These are phyloP conservation scores for Boehmeria nivea DNA, from an alignment of 306 rosid genomes.

Conservation along the genomic window DNA sequence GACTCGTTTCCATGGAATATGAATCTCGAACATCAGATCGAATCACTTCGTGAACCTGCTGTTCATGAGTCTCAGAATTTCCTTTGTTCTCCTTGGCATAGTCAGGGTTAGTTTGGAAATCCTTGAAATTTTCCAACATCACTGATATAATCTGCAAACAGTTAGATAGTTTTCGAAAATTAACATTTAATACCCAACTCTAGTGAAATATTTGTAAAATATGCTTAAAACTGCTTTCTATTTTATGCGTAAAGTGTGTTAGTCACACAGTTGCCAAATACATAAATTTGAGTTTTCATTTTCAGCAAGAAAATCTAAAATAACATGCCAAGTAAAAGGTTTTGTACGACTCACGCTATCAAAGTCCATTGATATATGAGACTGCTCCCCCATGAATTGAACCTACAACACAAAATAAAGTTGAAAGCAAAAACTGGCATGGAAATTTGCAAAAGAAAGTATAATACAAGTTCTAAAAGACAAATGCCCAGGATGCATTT, in stretches of 20 bases:
- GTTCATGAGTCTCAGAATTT: slow-evolving; percentile 38
- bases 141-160: slow-evolving; percentile 65
- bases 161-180: slow-evolving; percentile 24
- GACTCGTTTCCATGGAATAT: slow-evolving; percentile 34
- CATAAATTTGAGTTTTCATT: too few species aligned
- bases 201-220: background rate
- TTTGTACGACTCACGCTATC: slow-evolving; percentile 60
- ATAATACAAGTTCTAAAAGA: too few species aligned
- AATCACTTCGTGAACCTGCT: slow-evolving; percentile 36
- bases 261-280: too few species aligned
- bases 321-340: slow-evolving; percentile 1
- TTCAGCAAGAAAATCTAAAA: background rate
- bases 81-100: slow-evolving; percentile 33
- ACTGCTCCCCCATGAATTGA: slow-evolving; percentile 89
- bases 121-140: slow-evolving; percentile 71
- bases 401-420: slow-evolving; percentile 54
- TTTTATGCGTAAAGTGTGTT: too few species aligned
- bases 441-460: slow-evolving; percentile 16
- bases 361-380: slow-evolving; percentile 81
- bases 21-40: slow-evolving; percentile 29
- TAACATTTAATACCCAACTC: slow-evolving; percentile 6
- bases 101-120: slow-evolving; percentile 32
- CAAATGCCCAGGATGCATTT: too few species aligned
- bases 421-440: slow-evolving; percentile 18
- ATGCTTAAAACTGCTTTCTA: too few species aligned